phyloP scores from a whole-genome alignment of 1,284 basidiomycete species.

The Schizophyllum amplum region DNA sequence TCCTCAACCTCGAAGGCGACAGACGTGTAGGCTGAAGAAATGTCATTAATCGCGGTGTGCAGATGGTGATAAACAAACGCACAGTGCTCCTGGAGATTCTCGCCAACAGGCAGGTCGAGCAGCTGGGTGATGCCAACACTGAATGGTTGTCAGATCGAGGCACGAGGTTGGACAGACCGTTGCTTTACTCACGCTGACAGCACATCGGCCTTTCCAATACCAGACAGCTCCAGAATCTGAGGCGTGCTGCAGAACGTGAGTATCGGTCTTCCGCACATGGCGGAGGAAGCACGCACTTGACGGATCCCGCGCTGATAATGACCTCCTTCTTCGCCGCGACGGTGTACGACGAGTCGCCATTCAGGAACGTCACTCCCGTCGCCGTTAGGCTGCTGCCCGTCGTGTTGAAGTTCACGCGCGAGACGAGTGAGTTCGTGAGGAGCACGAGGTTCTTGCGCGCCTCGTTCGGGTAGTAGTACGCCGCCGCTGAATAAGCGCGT shows the following conservation, averaged over 20 bases:
- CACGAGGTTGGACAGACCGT: not conserved
- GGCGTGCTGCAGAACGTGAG: slow-evolving; percentile 6
- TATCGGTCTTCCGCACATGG: not conserved
- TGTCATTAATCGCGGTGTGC: not conserved
- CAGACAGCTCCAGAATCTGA: slow-evolving; percentile 11
- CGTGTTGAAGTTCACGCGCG: slow-evolving; percentile 2
- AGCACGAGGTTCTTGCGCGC: slow-evolving; percentile 9
- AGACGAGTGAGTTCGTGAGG: slow-evolving; percentile 5
- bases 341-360: not conserved
- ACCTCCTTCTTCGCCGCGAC: slow-evolving; percentile 3
- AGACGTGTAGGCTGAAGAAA: not conserved
- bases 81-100: not conserved
- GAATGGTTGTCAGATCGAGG: not conserved
- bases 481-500: slow-evolving; percentile 10
- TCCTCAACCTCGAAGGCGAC: not conserved
- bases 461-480: slow-evolving; percentile 8
- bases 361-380: slow-evolving; percentile 1
- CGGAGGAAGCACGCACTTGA: not conserved
- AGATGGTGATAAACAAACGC: not conserved
- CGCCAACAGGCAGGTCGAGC: not conserved
- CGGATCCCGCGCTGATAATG: slow-evolving; percentile 6
- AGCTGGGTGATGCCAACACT: not conserved
- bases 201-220: slow-evolving; percentile 5
- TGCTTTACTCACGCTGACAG: not conserved
- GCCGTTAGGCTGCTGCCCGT: not conserved